Evolutionary conservation across 2,329 filamentous ascomycete genomes (phyloP).

Genomic region (Curvularia hawaiiensis): DNA sequence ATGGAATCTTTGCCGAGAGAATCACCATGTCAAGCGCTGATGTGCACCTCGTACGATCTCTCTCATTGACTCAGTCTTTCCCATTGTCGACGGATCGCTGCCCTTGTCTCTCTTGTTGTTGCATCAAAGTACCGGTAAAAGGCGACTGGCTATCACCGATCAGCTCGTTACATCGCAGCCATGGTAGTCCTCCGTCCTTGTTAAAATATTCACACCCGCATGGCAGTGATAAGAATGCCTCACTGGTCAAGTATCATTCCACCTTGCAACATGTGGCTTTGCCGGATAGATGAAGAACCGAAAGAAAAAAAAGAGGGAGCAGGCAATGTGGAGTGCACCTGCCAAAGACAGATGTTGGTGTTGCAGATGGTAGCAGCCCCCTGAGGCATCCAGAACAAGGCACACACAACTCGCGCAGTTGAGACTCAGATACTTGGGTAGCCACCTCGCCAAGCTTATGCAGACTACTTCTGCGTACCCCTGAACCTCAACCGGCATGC

Average conservation of each 20-base stretch:
- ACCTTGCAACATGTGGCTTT: background rate
- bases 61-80: background rate
- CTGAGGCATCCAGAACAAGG: background rate
- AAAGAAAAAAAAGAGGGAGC: background rate
- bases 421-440: background rate
- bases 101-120: background rate
- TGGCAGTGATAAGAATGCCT: background rate
- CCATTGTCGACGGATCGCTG: background rate
- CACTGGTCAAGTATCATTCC: background rate
- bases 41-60: background rate
- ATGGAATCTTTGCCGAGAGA: background rate
- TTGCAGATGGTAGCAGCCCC: background rate
- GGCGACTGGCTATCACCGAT: background rate
- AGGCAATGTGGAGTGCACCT: background rate
- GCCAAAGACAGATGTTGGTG: background rate
- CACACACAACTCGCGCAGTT: background rate
- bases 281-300: background rate
- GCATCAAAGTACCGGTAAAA: background rate
- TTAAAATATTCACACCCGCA: background rate
- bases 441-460: background rate
- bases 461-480: background rate
- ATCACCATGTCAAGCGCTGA: background rate
- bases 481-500: background rate
- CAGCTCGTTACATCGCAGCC: background rate
- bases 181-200: background rate